Conservation (phyloP, 768 basidiomycete genomes). For the Paxillus involutus region DNA sequence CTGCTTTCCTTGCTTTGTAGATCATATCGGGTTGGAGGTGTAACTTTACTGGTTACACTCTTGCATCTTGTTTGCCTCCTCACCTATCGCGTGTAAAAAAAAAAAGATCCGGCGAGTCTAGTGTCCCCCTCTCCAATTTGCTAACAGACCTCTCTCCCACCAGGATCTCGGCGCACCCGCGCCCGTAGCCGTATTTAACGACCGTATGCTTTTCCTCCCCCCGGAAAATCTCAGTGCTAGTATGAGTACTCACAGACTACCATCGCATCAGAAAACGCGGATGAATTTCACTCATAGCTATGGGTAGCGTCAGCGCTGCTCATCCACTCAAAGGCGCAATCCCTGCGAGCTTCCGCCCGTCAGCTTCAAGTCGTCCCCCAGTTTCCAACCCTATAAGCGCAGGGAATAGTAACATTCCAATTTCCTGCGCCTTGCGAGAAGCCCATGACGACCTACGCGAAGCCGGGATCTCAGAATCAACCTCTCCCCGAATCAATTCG, state of each 20-base stretch:
- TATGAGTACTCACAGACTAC: conserved; percentile 23
- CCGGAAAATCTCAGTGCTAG: conserved; percentile 63
- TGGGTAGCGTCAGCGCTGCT: conserved; percentile 37
- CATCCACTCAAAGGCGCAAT: no score
- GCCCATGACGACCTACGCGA: conserved; percentile 72
- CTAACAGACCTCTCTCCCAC: conserved; percentile 41
- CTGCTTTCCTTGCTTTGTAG: not conserved
- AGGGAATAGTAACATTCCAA: conserved; percentile 66
- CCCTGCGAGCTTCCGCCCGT: no score
- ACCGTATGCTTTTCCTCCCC: conserved; percentile 76
- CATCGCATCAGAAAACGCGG: not conserved
- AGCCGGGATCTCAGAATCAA: conserved; percentile 67
- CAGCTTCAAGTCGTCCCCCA: not conserved
- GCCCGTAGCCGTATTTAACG: conserved; percentile 55
- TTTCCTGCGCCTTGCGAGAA: conserved; percentile 82
- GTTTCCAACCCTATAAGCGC: conserved; percentile 39
- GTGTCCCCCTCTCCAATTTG: conserved; percentile 24
- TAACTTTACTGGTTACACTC: conserved; percentile 58
- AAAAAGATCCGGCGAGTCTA: conserved; percentile 44
- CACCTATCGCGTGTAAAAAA: conserved; percentile 68
- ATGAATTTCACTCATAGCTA: not conserved
- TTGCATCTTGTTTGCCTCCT: conserved; percentile 68
- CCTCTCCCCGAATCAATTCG: conserved; percentile 65
- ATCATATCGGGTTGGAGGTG: conserved; percentile 33
- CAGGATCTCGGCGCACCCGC: conserved; percentile 56